phyloP scores from a whole-genome alignment of 371 early-diverging fungal genomes.

The Syncephalastrum racemosum region DNA sequence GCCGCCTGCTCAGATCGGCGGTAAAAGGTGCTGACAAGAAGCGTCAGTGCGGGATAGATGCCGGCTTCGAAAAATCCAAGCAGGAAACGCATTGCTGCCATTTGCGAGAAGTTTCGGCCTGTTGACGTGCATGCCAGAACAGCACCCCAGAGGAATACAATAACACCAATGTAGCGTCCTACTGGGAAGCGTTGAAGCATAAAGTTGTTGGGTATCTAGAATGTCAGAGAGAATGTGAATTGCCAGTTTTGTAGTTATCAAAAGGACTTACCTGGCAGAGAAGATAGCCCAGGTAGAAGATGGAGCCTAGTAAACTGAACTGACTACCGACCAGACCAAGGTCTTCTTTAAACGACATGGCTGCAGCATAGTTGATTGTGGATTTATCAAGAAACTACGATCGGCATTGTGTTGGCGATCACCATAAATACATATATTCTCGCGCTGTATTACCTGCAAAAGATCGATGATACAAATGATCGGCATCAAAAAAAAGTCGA shows the following conservation, averaged over 20 bases:
- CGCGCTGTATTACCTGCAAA: conserved; percentile 27
- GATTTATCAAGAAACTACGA: conserved; percentile 46
- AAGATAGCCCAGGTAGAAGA: conserved; percentile 45
- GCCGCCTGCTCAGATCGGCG: conserved; percentile 34
- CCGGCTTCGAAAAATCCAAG: conserved; percentile 32
- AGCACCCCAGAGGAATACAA: conserved; percentile 38
- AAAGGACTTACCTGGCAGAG: conserved; percentile 28
- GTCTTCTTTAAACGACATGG: conserved; percentile 32
- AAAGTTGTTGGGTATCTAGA: conserved; percentile 43
- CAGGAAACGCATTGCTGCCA: conserved; percentile 39
- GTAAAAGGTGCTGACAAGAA: conserved; percentile 25
- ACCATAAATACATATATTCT: background rate
- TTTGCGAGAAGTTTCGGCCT: conserved; percentile 32
- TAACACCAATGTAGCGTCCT: conserved; percentile 32
- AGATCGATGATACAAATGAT: conserved; percentile 38
- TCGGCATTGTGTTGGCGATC: background rate
- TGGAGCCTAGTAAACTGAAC: conserved; percentile 33
- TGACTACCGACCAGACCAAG: conserved; percentile 22
- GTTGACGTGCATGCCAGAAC: conserved; percentile 25
- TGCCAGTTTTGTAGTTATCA: background rate
- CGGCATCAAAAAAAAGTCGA: conserved; percentile 34
- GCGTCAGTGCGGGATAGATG: conserved; percentile 24
- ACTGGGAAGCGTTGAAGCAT: conserved; percentile 37
- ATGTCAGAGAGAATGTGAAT: background rate
- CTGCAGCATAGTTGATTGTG: conserved; percentile 37